A percentile compares a stretch with the other conserved stretches of the same genome.
phyloP scores from a whole-genome alignment of 2,329 filamentous ascomycete species.

The Lachnellula hyalina region DNA sequence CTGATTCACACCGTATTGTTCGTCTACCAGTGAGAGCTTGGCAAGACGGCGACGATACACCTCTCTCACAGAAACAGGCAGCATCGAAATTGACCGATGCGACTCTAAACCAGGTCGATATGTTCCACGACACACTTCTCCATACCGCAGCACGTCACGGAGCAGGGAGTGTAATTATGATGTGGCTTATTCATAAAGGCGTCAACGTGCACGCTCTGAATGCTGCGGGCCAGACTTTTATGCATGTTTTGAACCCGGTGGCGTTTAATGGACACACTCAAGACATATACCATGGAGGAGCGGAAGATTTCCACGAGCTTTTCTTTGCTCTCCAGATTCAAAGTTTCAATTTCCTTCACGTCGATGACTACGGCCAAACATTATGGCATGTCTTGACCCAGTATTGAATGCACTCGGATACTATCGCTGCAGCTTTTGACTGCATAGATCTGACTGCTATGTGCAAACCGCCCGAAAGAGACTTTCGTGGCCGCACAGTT shows the following conservation, averaged over 20 bases:
- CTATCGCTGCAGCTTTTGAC: not conserved
- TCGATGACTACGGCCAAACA: conserved; percentile 8
- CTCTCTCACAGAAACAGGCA: not conserved
- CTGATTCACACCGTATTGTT: not conserved
- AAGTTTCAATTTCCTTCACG: not conserved
- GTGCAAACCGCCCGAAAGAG: not conserved
- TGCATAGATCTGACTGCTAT: not conserved
- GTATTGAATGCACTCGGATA: not conserved
- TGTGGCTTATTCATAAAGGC: conserved; percentile 2
- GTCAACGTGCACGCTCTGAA: conserved; percentile 4
- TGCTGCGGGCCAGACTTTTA: conserved; percentile 9
- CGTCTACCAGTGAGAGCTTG: not conserved
- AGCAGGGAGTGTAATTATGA: not conserved
- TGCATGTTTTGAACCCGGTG: conserved; percentile 5
- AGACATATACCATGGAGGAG: not conserved
- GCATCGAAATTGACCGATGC: not conserved
- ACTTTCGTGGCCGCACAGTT: conserved; percentile 2
- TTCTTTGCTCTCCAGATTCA: not conserved
- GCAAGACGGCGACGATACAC: not conserved
- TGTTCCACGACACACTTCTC: conserved; percentile 6
- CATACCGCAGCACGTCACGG: conserved; percentile 1
- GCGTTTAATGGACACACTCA: not conserved
- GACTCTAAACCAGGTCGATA: not conserved
- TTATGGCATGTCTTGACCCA: conserved; percentile 1
- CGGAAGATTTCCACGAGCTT: not conserved